phyloP scores from a whole-genome alignment of 2,329 filamentous ascomycete genomes.

The Talaromyces funiculosus region DNA sequence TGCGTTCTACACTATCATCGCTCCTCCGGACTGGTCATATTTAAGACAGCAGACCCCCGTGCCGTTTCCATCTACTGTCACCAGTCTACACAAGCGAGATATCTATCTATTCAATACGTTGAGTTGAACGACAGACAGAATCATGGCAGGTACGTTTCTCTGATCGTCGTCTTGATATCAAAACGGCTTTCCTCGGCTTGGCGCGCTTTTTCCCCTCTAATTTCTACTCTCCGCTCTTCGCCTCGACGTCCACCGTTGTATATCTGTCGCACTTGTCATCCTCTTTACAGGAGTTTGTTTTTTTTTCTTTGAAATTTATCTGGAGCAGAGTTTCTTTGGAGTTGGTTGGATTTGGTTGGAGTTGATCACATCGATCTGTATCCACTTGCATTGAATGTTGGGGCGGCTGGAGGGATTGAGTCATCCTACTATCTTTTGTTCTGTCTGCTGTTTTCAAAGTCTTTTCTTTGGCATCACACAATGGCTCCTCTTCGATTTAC shows the following conservation, averaged over 20 bases:
- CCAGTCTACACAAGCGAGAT: not conserved
- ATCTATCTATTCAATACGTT: no score
- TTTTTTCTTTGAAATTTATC: not conserved
- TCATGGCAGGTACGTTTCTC: not conserved
- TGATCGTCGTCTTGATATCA: not conserved
- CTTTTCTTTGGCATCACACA: not conserved
- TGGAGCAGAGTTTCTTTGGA: no score
- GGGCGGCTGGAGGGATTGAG: not conserved
- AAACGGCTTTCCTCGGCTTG: not conserved
- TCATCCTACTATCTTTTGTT: not conserved
- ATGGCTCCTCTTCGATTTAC: not conserved
- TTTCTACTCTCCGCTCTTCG: not conserved
- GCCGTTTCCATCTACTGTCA: not conserved
- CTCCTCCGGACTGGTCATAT: no score
- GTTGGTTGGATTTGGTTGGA: not conserved
- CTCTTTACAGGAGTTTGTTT: no score
- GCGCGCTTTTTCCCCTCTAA: not conserved
- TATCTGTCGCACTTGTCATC: not conserved
- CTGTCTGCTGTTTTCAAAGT: not conserved
- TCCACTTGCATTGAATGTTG: not conserved
- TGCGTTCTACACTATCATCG: no score
- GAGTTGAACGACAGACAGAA: not conserved
- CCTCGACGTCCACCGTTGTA: not conserved
- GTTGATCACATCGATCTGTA: not conserved
- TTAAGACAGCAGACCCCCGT: no score